phyloP scores from a whole-genome alignment of 2,329 filamentous ascomycete genomes.

The Verticillium zaregamsianum region DNA sequence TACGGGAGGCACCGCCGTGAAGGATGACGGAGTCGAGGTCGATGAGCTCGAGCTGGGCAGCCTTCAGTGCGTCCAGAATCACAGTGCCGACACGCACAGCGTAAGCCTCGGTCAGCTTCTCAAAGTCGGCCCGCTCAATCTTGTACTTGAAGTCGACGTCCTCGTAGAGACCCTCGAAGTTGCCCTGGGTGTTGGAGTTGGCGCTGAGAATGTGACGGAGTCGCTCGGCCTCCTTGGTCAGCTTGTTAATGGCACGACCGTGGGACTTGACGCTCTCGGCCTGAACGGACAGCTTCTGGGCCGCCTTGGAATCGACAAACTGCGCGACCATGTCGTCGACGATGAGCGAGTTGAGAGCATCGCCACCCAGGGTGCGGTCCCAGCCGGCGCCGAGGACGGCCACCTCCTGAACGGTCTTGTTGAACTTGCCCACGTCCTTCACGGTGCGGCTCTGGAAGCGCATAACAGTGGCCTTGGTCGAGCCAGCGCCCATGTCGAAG shows the following conservation, averaged over 20 bases:
- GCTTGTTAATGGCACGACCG: constrained; percentile 80
- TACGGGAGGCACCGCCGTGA: constrained; percentile 84
- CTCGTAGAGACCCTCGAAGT: constrained; percentile 86
- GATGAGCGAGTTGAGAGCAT: constrained; percentile 82
- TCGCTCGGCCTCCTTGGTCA: constrained; percentile 90
- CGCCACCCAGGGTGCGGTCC: constrained; percentile 86
- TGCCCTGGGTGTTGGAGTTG: constrained; percentile 75
- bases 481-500: constrained; percentile 97
- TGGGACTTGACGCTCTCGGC: constrained; percentile 64
- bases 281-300: constrained; percentile 60
- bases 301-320: constrained; percentile 67
- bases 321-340: constrained; percentile 82
- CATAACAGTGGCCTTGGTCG: constrained; percentile 83
- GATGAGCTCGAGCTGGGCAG: constrained; percentile 65
- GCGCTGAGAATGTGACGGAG: constrained; percentile 87
- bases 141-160: constrained; percentile 94
- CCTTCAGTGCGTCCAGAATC: constrained; percentile 69
- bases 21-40: constrained; percentile 90
- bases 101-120: constrained; percentile 68
- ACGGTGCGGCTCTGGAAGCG: constrained; percentile 84
- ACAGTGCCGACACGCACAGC: constrained; percentile 64
- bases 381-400: constrained; percentile 81
- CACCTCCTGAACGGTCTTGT: constrained; percentile 97
- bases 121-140: constrained; percentile 74
- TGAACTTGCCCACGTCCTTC: constrained; percentile 88